Percentiles rank a stretch among this genome's conserved stretches.
Conservation (phyloP, 1,284 basidiomycete species). For the Cutaneotrichosporon cutaneum region DNA sequence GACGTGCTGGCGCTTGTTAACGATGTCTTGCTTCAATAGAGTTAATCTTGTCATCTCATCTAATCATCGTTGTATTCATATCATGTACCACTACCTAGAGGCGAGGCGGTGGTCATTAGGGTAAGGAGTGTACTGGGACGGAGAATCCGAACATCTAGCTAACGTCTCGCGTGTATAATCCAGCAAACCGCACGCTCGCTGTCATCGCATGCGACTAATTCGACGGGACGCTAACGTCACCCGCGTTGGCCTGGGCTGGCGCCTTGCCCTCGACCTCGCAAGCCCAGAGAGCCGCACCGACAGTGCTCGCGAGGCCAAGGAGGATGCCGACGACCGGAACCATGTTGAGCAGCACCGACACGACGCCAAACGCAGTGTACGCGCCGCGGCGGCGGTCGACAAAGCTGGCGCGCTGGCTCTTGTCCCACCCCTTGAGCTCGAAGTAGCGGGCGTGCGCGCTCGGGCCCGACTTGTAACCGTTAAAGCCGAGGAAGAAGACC, state of each 20-base stretch:
- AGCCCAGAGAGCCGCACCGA: slow-evolving; percentile 72
- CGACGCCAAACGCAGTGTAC: slow-evolving; percentile 64
- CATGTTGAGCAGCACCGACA: slow-evolving; percentile 62
- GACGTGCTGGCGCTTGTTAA: slow-evolving; percentile 27
- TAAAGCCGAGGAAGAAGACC: slow-evolving; percentile 58
- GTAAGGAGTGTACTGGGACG: too few species aligned
- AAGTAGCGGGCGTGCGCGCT: slow-evolving; percentile 67
- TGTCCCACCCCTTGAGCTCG: slow-evolving; percentile 61
- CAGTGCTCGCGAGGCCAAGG: slow-evolving; percentile 55
- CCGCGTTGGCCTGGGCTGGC: not conserved
- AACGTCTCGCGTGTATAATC: too few species aligned
- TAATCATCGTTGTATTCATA: not conserved
- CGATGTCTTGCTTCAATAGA: slow-evolving; percentile 21
- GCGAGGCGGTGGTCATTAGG: not conserved
- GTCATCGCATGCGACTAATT: not conserved
- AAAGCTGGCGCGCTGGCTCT: slow-evolving; percentile 47
- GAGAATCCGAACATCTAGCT: too few species aligned
- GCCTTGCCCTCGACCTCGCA: slow-evolving; percentile 53
- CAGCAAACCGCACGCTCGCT: too few species aligned
- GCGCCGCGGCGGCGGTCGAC: slow-evolving; percentile 56
- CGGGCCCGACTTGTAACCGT: slow-evolving; percentile 59
- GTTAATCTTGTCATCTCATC: not conserved
- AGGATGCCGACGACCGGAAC: slow-evolving; percentile 62
- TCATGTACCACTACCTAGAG: not conserved
- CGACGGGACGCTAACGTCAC: slow-evolving; percentile 3